phyloP scores from a whole-genome alignment of 2,329 filamentous ascomycete species.

The Alternaria conjuncta region DNA sequence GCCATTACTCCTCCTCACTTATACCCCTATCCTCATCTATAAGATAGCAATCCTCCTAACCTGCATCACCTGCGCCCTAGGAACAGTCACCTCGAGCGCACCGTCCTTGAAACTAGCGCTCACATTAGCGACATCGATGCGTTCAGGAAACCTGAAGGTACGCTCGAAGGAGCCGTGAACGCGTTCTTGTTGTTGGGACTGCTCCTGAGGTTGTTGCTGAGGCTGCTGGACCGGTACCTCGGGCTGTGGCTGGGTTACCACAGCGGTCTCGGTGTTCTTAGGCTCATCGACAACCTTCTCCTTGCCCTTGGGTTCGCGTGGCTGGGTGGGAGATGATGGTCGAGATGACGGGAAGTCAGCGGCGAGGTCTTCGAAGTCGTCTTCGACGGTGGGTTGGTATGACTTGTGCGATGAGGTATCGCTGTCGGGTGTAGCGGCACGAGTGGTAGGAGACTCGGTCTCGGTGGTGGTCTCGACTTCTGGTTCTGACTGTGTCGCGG shows the following conservation, averaged over 20 bases:
- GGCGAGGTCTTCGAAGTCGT: conserved; percentile 46
- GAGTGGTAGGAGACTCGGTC: conserved; percentile 13
- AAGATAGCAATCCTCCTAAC: conserved; percentile 38
- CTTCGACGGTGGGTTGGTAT: conserved; percentile 46
- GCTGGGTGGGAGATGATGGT: conserved; percentile 25
- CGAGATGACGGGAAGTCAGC: conserved; percentile 37
- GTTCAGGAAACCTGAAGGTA: conserved; percentile 70
- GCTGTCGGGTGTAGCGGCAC: conserved; percentile 31
- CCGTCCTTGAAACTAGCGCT: conserved; percentile 69
- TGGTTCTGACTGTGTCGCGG: background rate
- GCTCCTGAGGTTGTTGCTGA: conserved; percentile 16
- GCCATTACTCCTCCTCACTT: background rate
- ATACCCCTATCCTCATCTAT: conserved; percentile 13
- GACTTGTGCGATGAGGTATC: conserved; percentile 42
- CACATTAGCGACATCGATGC: conserved; percentile 68
- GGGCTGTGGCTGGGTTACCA: conserved; percentile 25
- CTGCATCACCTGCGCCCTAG: conserved; percentile 60
- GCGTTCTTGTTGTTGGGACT: conserved; percentile 56
- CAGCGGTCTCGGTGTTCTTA: conserved; percentile 16
- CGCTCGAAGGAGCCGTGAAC: conserved; percentile 71
- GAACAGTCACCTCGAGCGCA: conserved; percentile 67
- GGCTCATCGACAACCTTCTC: conserved; percentile 32
- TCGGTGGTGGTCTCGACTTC: conserved; percentile 14
- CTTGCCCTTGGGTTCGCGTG: conserved; percentile 37
- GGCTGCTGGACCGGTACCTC: conserved; percentile 21